Evolutionary conservation across 108 stramenopile genomes (phyloP), one percentile per base, ranked within the genome.

Genomic region (Nannochloropsis gaditana): DNA sequence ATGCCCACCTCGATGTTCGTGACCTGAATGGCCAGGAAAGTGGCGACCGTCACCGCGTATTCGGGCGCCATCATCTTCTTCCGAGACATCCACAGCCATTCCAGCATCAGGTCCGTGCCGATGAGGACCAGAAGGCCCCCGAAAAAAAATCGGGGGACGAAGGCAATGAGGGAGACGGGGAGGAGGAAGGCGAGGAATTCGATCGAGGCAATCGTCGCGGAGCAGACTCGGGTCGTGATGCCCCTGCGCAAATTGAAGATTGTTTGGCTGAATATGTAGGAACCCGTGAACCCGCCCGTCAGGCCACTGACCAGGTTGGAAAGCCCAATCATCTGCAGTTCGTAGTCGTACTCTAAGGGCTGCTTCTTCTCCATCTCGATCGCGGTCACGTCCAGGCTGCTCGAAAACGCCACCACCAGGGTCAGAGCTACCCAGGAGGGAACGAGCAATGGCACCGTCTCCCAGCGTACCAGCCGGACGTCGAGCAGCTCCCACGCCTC

Each of bases 201-300:
- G 21, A 90, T 83, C 8, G 86, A 73, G 15, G 94, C 94, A 81
- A 96, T 87, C 31, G 91, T 87, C 84, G 91, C 94, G 8, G 97
- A 96, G 84, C 93, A 92, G 44, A 94, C 44, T 11, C 95, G 89
- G 9, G 93, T 94, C 21, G 93, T 89, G 81, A 97, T 94, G 21
- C 88, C 88, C 86, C 45, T 80, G 31, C 97, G 94, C 41, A 98
- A 87, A 9, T 96, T 95, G 91, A 99, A 99, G 81, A 97, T 96
- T 43, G 93, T 96, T 91, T 99, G 98, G 45, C 92, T 93, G 92
- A 99, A 99, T 79, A 99, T 99, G 90, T 99, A 99, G 11, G 90
- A 91, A 9, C 94, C 97, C 10, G 97, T 97, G 93, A 90, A 97
- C 86, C 93, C 96, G 9, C 96, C 98, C 0, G 94, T 91, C 83